Evolutionary conservation across 75 land plant species (phyloP), one percentile per base, ranked within the genome.

Genomic region (Sequoiadendron giganteum): DNA sequence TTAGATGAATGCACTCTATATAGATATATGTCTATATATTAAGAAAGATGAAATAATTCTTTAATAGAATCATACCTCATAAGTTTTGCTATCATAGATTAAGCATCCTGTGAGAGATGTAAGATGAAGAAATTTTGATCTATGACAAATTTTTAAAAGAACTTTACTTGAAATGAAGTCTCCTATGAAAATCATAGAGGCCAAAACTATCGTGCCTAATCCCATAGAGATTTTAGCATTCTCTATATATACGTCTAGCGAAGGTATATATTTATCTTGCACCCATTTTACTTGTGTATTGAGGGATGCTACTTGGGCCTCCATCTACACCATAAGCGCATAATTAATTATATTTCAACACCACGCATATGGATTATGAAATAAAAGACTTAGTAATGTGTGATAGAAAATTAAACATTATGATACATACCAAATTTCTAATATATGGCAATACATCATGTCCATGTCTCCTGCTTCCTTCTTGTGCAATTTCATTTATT

Each of bases 271-370:
- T 15, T 89, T 88, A 3, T 68, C 39, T 42, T 86, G n/a, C 32
- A 80, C 54, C 97, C 97, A 93, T 36, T 91, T 89, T 52, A 93
- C 93, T 83, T 95, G 94, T 28, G 83, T 89, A 21, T 87, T 43
- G 58, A 79, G 49, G 7, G 94, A 86, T 38, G 85, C 87, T 28
- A 92, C 52, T 54, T 86, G 92, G 21, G 79, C 87, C 73, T 88
- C 89, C 97, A 93, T 93, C 94, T 94, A 73, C 25, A 32, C 28
- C 70, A 65, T 65, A 19, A 19, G 7, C 5, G 2, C 13, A 30
- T 25, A 43, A 61, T 28, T 80, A 45, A 32, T 86, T 25, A 54
- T 42, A 30, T 7, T 28, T 82, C 15, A 38, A 3, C 38, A 34
- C 42, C 0, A 10, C 0, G 4, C 2, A 25, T 34, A 16, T 38